A percentile compares a stretch with the other conserved stretches of the same genome.
phyloP scores from a whole-genome alignment of 2,329 filamentous ascomycete species.

The Juglanconis juglandina region DNA sequence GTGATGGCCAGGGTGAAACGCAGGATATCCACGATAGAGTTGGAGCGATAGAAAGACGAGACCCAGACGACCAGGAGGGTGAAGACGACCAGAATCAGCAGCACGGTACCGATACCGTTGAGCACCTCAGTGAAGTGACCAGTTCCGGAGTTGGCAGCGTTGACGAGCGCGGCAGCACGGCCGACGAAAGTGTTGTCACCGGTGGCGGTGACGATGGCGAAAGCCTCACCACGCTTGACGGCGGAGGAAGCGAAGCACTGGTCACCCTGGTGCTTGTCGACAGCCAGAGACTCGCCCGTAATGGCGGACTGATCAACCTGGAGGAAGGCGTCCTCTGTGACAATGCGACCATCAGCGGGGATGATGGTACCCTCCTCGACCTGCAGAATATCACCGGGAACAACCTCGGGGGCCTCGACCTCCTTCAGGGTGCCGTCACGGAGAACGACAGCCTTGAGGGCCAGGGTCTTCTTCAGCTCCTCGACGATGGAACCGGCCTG shows the following conservation, averaged over 20 bases:
- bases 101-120: conserved; percentile 78
- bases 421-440: conserved; percentile 76
- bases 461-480: conserved; percentile 85
- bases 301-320: conserved; percentile 92
- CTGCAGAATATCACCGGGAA: conserved; percentile 85
- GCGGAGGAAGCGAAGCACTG: conserved; percentile 80
- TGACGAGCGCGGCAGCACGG: conserved; percentile 81
- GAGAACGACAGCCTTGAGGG: conserved; percentile 81
- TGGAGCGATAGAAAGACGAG: conserved; percentile 83
- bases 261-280: conserved; percentile 82
- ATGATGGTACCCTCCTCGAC: conserved; percentile 92
- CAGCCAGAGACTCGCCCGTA: conserved; percentile 86
- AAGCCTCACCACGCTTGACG: conserved; percentile 86
- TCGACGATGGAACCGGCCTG: conserved; percentile 89
- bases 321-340: conserved; percentile 78
- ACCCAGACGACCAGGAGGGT: conserved; percentile 83
- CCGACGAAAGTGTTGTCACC: conserved; percentile 90
- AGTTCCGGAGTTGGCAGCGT: conserved; percentile 66
- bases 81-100: conserved; percentile 76
- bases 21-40: conserved; percentile 73
- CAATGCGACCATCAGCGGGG: conserved; percentile 80
- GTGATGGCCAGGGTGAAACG: conserved; percentile 85
- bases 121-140: conserved; percentile 92
- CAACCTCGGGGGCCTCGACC: conserved; percentile 77
- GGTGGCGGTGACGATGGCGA: conserved; percentile 76